Conservation (phyloP, 768 basidiomycete genomes). For the Pulveroboletus sp. region DNA sequence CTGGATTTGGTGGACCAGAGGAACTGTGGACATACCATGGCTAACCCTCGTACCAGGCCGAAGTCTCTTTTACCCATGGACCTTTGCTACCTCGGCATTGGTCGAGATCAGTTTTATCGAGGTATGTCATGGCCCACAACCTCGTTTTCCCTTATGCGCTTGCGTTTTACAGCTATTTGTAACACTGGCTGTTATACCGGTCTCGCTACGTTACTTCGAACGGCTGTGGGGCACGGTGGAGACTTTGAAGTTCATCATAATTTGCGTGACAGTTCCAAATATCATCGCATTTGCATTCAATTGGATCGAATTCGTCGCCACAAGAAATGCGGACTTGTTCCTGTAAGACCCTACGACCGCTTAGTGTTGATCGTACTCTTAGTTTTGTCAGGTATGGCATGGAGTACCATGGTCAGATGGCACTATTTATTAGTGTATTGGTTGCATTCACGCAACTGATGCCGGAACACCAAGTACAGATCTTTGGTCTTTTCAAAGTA, state of each 20-base stretch:
- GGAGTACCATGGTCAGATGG: slow-evolving; percentile 91
- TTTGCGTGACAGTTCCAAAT: slow-evolving; percentile 78
- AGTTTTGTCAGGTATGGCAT: slow-evolving; percentile 67
- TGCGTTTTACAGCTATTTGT: slow-evolving; percentile 58
- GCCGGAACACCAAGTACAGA: slow-evolving; percentile 95
- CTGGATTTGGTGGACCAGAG: slow-evolving; percentile 59
- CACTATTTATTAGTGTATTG: slow-evolving; percentile 81
- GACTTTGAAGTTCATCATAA: slow-evolving; percentile 79
- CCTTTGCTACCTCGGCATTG: slow-evolving; percentile 82
- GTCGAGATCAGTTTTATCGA: slow-evolving; percentile 84
- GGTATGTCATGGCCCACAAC: slow-evolving; percentile 46
- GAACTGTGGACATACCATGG: slow-evolving; percentile 51
- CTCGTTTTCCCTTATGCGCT: slow-evolving; percentile 2
- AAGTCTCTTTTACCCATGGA: slow-evolving; percentile 89
- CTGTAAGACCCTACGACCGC: slow-evolving; percentile 51
- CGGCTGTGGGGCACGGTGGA: slow-evolving; percentile 91
- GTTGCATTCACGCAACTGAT: slow-evolving; percentile 98
- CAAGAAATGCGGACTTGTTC: slow-evolving; percentile 71
- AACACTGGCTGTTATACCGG: slow-evolving; percentile 74
- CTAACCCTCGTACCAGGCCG: slow-evolving; percentile 80
- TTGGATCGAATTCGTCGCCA: slow-evolving; percentile 78
- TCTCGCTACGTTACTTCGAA: slow-evolving; percentile 88
- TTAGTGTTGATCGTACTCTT: slow-evolving; percentile 7
- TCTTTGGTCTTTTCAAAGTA: slow-evolving; percentile 79
- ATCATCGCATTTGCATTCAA: slow-evolving; percentile 85